Evolutionary conservation across 1,284 basidiomycete genomes (phyloP), one percentile per base, ranked within the genome.

Genomic region (Moesziomyces antarcticus): DNA sequence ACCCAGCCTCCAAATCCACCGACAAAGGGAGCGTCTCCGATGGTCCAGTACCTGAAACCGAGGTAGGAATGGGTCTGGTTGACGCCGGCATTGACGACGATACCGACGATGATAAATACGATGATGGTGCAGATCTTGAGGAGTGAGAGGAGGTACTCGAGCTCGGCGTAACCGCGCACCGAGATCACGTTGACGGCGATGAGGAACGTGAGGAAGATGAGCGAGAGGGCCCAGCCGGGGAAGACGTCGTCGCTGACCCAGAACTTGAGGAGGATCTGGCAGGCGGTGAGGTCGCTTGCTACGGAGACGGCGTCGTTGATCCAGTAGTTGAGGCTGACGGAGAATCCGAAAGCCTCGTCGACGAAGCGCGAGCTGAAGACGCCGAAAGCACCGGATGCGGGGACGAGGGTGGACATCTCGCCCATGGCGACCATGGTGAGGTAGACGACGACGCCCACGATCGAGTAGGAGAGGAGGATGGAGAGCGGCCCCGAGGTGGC

Each of bases 121-220:
- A 66, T 56, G 50, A 75, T 64, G 35, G 62, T 61, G 52, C 46
- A 35, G 51, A 75, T 57, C 57, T 65, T 64, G 69, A 72, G 68
- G 11, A 69, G 50, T 21, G 70, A 69, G 20, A 71, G 54, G 16
- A 66, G 44, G 45, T 63, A 71, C 44, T 72, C 67, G 56, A 89
- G 87, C 87, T 91, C 90, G 77, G 90, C 91, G 68, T 91, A 91
- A 80, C 87, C 89, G 59, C 82, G 77, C 60, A 92, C 91, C 65
- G 91, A 91, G 72, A 73, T 46, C 41, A 77, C 57, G 54, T 77
- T 77, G 56, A 75, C 66, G 3, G 55, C 44, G 45, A 72, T 55
- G 43, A 70, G 33, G 53, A 86, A 84, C 9, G 85, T 47, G 82
- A 85, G 87, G 72, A 88, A 87, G 54, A 88, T 64, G 35, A 66